These are phyloP conservation scores for Suillus bovinus DNA, from an alignment of 768 basidiomycete genomes.

Conservation along the genomic window DNA sequence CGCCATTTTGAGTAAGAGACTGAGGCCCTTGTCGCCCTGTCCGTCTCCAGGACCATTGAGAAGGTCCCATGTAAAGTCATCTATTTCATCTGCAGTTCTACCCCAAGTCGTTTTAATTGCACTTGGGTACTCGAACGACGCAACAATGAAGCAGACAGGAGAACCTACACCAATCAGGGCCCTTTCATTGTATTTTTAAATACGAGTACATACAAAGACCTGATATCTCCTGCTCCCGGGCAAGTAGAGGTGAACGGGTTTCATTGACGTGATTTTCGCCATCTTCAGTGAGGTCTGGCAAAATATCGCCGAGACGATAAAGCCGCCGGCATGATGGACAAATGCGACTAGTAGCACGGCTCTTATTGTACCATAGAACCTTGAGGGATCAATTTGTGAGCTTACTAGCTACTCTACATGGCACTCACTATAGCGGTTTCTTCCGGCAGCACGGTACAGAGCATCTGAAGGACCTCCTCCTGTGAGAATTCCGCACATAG, in stretches of 20 bases:
- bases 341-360: conserved; percentile 63
- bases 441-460: conserved; percentile 65
- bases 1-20: conserved; percentile 76
- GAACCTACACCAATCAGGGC: conserved; percentile 55
- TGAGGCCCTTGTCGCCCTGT: conserved; percentile 42
- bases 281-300: conserved; percentile 48
- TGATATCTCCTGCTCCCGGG: conserved; percentile 68
- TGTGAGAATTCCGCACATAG: conserved; percentile 79
- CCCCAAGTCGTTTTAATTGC: conserved; percentile 74
- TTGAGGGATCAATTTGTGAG: conserved; percentile 25
- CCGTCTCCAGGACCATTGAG: conserved; percentile 47
- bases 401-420: background rate
- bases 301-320: conserved; percentile 66
- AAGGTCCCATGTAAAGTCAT: conserved; percentile 62
- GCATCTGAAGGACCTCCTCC: conserved; percentile 73
- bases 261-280: conserved; percentile 17
- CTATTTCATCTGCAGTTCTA: conserved; percentile 63
- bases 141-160: conserved; percentile 72
- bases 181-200: background rate
- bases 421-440: conserved; percentile 66
- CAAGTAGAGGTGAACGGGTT: conserved; percentile 40
- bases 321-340: conserved; percentile 79
- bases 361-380: conserved; percentile 89
- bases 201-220: conserved; percentile 62
- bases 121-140: conserved; percentile 61